Base-by-base conservation (phyloP, 2,329 filamentous ascomycete genomes). In the Pseudocercospora macadamiae region DNA sequence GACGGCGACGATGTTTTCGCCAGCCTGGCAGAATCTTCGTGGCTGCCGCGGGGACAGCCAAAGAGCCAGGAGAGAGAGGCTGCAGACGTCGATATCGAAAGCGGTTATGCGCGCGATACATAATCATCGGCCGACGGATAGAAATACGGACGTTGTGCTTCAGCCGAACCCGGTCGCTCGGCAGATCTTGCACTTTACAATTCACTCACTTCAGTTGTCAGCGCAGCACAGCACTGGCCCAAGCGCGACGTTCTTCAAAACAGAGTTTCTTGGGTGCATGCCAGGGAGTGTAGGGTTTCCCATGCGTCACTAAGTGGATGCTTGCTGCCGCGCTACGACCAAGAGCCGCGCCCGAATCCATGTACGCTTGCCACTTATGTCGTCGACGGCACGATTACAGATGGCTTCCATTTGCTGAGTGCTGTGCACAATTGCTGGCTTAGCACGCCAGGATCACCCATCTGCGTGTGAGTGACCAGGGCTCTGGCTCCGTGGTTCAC, bases 331-430 rank as follows among this genome's bases (percentile, higher is more conserved):
- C 34, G 59, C 59, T 39, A 49, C 30, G 51, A 54, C 49, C 54
- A 55, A 57, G 54, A 61, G 59, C 59, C 54, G 59, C 51, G 59
- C 34, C 51, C 51, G 54, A 39, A 48, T 30, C 45, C 45, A 49
- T 49, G 45, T 30, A 49, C 42, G 28, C 57, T 51, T 54, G 51
- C 57, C 57, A 55, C 57, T 55, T 59, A 48, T 54, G 49, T 56
- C 54, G 57, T 61, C 51, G 54, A 57, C 59, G 54, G 59, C 42
- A 54, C 59, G 59, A 57, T 57, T 42, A 49, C 59, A 55, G 44
- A 57, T 37, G 59, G 25, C 45, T 18, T 61, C 59, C 59, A 55
- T 61, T 36, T 57, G 54, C 54, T 51, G 47, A 25, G 54, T 44
- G 58, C 44, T 21, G 49, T 54, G 60, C 60, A 62, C 60, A 57